These are phyloP conservation scores for Cercospora sp. DNA, from an alignment of 2,329 filamentous ascomycete genomes.

Conservation along the genomic window DNA sequence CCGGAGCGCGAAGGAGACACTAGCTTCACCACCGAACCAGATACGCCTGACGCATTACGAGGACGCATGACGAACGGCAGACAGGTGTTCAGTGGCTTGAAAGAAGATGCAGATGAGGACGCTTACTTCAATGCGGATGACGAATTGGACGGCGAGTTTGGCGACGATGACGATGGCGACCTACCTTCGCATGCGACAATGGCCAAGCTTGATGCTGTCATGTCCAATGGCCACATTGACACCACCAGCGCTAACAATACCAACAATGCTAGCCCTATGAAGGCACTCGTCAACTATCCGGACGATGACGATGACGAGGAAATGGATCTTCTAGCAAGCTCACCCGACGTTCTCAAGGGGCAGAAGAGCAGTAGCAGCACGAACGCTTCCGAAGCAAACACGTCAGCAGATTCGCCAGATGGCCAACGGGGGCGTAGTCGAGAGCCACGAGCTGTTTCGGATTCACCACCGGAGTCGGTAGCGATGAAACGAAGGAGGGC, in stretches of 20 bases:
- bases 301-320: constrained; percentile 75
- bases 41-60: constrained; percentile 45
- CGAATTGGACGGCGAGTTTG: constrained; percentile 70
- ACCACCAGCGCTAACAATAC: not conserved
- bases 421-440: constrained; percentile 24
- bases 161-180: constrained; percentile 36
- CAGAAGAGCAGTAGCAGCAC: constrained; percentile 32
- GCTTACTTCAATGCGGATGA: constrained; percentile 93
- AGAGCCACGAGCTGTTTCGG: constrained; percentile 30
- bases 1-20: constrained; percentile 59
- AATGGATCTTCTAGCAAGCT: constrained; percentile 58
- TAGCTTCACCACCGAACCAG: constrained; percentile 68
- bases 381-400: constrained; percentile 24
- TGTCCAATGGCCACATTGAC: constrained; percentile 58
- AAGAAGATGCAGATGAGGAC: constrained; percentile 83
- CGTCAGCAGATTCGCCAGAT: constrained; percentile 24
- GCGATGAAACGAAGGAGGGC: constrained; percentile 88
- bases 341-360: constrained; percentile 42
- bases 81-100: constrained; percentile 65
- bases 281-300: constrained; percentile 84
- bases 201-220: constrained; percentile 16
- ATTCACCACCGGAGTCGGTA: constrained; percentile 34
- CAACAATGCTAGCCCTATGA: constrained; percentile 53
- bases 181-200: constrained; percentile 31
- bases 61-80: constrained; percentile 52